These are phyloP conservation scores for Nitzschia inconspicua DNA, from an alignment of 108 stramenopile species.

Conservation along the genomic window DNA sequence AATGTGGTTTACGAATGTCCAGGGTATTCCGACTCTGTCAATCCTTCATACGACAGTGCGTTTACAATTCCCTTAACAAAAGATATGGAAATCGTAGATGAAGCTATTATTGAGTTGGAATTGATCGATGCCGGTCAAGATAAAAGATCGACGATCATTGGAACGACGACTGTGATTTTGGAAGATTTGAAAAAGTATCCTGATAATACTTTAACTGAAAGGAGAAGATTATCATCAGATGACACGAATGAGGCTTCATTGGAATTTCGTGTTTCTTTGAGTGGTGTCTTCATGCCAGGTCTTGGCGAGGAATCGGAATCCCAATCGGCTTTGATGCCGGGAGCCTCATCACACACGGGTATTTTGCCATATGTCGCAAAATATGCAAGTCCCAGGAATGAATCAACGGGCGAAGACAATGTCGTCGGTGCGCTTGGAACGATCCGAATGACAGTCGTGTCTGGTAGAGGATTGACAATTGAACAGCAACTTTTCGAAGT, in stretches of 20 bases:
- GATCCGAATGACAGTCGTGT: slow-evolving; percentile 37
- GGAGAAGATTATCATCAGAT: slow-evolving; percentile 21
- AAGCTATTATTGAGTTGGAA: slow-evolving; percentile 30
- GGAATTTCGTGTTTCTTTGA: slow-evolving; percentile 39
- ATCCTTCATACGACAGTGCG: slow-evolving; percentile 32
- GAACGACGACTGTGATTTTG: slow-evolving; percentile 19
- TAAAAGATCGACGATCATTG: slow-evolving; percentile 28
- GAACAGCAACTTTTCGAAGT: slow-evolving; percentile 25
- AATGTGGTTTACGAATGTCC: slow-evolving; percentile 44
- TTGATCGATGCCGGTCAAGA: slow-evolving; percentile 24
- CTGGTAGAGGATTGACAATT: slow-evolving; percentile 44
- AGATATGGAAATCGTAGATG: slow-evolving; percentile 1
- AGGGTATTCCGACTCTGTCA: slow-evolving; percentile 44
- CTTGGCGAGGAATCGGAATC: too few species aligned
- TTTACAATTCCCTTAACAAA: slow-evolving; percentile 13
- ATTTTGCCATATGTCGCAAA: too few species aligned
- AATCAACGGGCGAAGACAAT: not conserved
- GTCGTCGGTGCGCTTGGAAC: not conserved
- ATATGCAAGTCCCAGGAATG: not conserved
- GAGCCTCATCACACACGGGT: slow-evolving; percentile 15
- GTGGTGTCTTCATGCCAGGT: slow-evolving; percentile 3
- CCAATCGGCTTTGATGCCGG: slow-evolving; percentile 2
- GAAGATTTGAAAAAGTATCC: slow-evolving; percentile 17
- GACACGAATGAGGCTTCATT: slow-evolving; percentile 41
- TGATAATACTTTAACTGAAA: slow-evolving; percentile 43